Base-by-base conservation (phyloP, 2,329 filamentous ascomycete genomes). In the Fusarium sp. region DNA sequence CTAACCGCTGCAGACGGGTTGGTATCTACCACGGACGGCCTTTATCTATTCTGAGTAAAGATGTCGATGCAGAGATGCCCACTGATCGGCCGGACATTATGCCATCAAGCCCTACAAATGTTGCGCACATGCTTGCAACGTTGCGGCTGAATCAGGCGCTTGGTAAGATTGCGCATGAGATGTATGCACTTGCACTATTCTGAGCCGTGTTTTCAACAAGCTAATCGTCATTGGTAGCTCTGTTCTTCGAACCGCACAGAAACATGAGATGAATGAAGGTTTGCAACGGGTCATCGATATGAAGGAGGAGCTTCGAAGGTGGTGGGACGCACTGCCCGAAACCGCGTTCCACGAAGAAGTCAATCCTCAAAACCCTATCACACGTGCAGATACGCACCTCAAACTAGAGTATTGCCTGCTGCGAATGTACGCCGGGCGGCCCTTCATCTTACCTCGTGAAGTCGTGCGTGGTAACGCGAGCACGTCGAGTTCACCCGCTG, bases 11-110 rank as follows among this genome's bases (percentile, higher is more conserved):
- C 28, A 88, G 87, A 66, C 85, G 87, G 49, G 86, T 90, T 38
- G 86, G 87, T 45, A 88, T 88, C 55, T 85, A 89, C 41, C 88
- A 90, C 67, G 87, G 88, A 41, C 82, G 88, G 12, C 88, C 89
- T 12, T 81, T 85, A n/a, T 89, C 88, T 6, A 85, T 90, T 45
- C 82, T 85, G 7, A 84, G 84, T 42, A 80, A 83, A 17, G 88
- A 90, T 67, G 85, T 90, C 24, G 88, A 90, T 72, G 87, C 85
- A 6, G 86, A 87, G 28, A 79, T 87, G 60, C 88, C 88, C 6
- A 81, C 82, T 11, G 84, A 88, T 66, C 80, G 84, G 38, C 82
- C 84, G 3, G 83, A 84, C 17, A 79, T 87, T 49, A 84, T 82
- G 80, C 82, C 81, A 24, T 79, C 81, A 12, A 81, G 85, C 44